Conservation (phyloP, 805 yeast species). For the Barnettozyma siamensis region DNA sequence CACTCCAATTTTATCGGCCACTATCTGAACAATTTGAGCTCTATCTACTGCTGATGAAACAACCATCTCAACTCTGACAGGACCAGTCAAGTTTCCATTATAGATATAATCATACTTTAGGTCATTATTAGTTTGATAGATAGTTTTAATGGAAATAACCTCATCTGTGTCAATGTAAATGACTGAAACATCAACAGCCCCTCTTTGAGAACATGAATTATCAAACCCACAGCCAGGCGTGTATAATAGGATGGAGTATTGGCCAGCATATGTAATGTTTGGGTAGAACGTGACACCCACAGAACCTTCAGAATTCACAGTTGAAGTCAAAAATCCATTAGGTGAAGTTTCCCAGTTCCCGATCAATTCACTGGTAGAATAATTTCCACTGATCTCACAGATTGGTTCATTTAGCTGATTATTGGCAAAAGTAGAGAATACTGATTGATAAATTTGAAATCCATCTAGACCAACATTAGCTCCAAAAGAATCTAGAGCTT, state of each 20-base stretch:
- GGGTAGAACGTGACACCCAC: conserved; percentile 54
- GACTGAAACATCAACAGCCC: conserved; percentile 73
- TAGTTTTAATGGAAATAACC: conserved; percentile 34
- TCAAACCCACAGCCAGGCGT: conserved; percentile 86
- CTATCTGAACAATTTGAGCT: conserved; percentile 43
- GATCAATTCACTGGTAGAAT: conserved; percentile 26
- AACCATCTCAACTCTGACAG: conserved; percentile 40
- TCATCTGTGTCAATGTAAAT: conserved; percentile 34
- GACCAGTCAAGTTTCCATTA: conserved; percentile 56
- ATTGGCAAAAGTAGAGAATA: conserved; percentile 64
- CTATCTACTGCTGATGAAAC: conserved; percentile 29
- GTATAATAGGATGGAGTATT: conserved; percentile 62
- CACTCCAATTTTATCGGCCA: conserved; percentile 62
- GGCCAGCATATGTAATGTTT: conserved; percentile 65
- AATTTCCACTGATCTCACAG: conserved; percentile 35
- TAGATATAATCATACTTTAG: conserved; percentile 77
- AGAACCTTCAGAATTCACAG: conserved; percentile 27
- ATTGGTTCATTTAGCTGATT: conserved; percentile 61
- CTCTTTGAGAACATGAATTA: conserved; percentile 62
- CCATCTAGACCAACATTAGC: conserved; percentile 63
- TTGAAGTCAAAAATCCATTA: conserved; percentile 31
- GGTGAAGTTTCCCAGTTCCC: conserved; percentile 28
- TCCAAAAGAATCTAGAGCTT: conserved; percentile 67
- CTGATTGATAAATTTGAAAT: conserved; percentile 56
- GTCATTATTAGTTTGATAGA: conserved; percentile 77